These are phyloP conservation scores for Globisporangium canariense DNA, from an alignment of 352 stramenopile species.

Conservation along the genomic window DNA sequence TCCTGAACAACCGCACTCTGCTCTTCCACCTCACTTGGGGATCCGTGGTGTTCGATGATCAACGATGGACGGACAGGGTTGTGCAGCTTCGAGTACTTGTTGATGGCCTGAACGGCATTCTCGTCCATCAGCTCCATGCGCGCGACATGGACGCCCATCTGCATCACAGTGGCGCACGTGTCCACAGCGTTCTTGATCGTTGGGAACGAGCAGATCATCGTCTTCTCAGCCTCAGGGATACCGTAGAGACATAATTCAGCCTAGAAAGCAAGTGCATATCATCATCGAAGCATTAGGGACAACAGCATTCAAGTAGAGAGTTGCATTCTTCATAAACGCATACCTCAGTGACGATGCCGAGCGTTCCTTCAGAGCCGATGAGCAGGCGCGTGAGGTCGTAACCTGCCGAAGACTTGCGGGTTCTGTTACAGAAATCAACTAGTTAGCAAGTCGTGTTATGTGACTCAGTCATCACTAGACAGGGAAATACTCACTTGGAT, in stretches of 20 bases:
- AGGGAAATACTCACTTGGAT: conserved; percentile 46
- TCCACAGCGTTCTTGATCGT: conserved; percentile 86
- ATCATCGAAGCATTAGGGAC: neutral
- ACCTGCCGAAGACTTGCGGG: conserved; percentile 95
- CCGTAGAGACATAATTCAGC: conserved; percentile 93
- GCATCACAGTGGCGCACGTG: conserved; percentile 80
- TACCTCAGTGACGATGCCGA: conserved; percentile 94
- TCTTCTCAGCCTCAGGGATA: conserved; percentile 87
- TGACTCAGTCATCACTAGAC: neutral
- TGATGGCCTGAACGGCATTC: conserved; percentile 71
- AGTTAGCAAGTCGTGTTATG: neutral
- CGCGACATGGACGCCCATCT: conserved; percentile 85
- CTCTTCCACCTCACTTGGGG: conserved; percentile 76
- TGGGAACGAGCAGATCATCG: conserved; percentile 92
- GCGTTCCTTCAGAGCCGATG: conserved; percentile 94
- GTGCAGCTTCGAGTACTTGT: conserved; percentile 83
- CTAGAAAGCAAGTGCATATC: conserved; percentile 13
- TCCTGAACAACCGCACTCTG: conserved; percentile 83
- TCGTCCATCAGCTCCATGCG: conserved; percentile 89
- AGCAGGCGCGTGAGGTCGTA: conserved; percentile 96
- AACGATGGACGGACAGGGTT: conserved; percentile 86
- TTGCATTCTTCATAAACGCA: neutral
- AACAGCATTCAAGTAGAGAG: neutral
- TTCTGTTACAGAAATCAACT: conserved; percentile 29
- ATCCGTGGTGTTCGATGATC: conserved; percentile 94